Base-by-base conservation (phyloP, 2,329 filamentous ascomycete genomes). In the Exophiala oligosperma region DNA sequence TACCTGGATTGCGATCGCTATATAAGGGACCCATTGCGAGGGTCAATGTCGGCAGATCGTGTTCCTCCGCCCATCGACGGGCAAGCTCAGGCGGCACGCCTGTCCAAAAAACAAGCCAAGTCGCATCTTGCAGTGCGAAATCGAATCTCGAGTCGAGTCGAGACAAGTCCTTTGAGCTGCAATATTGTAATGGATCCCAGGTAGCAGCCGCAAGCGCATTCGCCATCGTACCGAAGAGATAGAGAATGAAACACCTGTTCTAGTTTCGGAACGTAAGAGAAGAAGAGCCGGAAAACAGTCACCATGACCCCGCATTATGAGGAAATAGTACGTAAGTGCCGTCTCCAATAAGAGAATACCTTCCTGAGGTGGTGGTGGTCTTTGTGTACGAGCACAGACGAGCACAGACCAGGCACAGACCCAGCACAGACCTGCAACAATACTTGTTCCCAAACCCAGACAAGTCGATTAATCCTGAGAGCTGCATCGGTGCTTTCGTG, bases 61-160 rank as follows among this genome's bases (percentile, higher is more conserved):
- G 52, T n/a, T 49, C 28, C 17, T 8, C 7, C 11, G 52, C 52
- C 67, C 54, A 69, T 28, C 35, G n/a, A 46, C 66, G 66, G 54
- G 63, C 67, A 14, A 52, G 23, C 17, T 64, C 48, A 21, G 60
- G 64, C 21, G 54, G 43, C 9, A 71, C 49, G 35, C 68, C 67
- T 44, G 66, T 71, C 69, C 65, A 71, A 60, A 70, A 57, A 28
- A 70, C 67, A 57, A 69, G 68, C 40, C 47, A 57, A 38, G 49
- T 47, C 14, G 23, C 26, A 35, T 47, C 49, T 48, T 28, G 54
- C 35, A 57, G 40, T 26, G 49, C 54, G 41, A 28, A 40, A 17
- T 57, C 49, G 24, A 57, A 57, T 23, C 54, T 52, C 41, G 52
- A 23, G 12, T 57, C 49, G 29, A 57, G 48, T 21, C 17, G 38